Conservation (phyloP, 2,329 filamentous ascomycete genomes). For the Talaromyces islandicus region DNA sequence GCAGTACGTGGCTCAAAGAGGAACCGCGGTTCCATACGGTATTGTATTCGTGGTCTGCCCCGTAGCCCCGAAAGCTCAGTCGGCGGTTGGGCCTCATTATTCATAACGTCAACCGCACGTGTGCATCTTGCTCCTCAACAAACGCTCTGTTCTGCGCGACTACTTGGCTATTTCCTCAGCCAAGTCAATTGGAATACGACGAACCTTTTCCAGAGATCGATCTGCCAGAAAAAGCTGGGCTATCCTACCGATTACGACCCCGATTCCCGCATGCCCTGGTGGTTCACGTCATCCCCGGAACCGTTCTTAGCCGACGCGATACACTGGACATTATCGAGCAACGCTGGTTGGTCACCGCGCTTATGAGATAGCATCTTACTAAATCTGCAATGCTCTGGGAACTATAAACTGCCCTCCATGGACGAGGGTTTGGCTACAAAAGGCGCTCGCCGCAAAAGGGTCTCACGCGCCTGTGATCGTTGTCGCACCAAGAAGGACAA, state of each 20-base stretch:
- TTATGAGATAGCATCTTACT: not conserved
- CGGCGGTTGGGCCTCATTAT: not conserved
- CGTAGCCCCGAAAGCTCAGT: not conserved
- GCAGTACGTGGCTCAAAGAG: not conserved
- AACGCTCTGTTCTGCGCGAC: not conserved
- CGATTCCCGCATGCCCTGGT: not conserved
- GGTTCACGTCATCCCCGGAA: not conserved
- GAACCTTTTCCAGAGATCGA: not conserved
- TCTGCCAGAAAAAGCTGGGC: not conserved
- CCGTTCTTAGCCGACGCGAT: not conserved
- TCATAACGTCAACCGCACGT: not conserved
- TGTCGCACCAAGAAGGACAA: conserved; percentile 43
- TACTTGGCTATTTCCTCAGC: not conserved
- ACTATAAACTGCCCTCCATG: conserved; percentile 25
- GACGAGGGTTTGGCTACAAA: conserved; percentile 33
- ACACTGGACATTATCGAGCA: not conserved
- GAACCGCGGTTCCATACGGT: not conserved
- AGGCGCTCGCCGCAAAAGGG: conserved; percentile 38
- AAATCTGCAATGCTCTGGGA: conserved; percentile 20
- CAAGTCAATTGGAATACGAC: not conserved
- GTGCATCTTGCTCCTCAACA: not conserved
- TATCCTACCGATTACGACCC: not conserved
- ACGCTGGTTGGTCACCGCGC: not conserved
- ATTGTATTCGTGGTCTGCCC: not conserved
- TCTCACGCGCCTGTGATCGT: conserved; percentile 41